Evolutionary conservation across 2,329 filamentous ascomycete genomes (phyloP).

Genomic region (Furcasterigmium sp.): DNA sequence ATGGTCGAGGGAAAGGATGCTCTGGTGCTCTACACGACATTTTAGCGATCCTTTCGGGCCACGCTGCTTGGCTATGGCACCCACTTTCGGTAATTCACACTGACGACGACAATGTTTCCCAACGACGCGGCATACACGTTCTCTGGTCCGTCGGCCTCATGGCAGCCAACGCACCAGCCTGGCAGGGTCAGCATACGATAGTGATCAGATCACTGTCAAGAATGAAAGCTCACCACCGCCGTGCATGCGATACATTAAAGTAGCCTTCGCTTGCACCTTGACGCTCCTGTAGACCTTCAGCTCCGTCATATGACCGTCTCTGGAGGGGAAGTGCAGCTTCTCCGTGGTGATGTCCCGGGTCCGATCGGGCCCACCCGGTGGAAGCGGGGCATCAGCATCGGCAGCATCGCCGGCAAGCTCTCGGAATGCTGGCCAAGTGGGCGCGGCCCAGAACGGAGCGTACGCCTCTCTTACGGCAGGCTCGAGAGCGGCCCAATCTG

Average conservation of each 20-base stretch:
- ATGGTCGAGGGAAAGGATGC: slow-evolving; percentile 24
- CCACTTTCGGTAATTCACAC: slow-evolving; percentile 29
- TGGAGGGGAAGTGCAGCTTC: slow-evolving; percentile 19
- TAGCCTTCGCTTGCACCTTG: slow-evolving; percentile 5
- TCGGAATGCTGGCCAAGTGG: not conserved
- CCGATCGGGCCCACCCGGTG: not conserved
- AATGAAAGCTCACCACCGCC: slow-evolving; percentile 18
- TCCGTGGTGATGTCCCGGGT: slow-evolving; percentile 23
- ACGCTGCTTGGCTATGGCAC: slow-evolving; percentile 8
- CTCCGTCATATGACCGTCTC: slow-evolving; percentile 26
- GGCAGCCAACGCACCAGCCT: slow-evolving; percentile 16
- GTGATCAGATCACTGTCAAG: too few relatives aligned
- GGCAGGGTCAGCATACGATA: too few relatives aligned
- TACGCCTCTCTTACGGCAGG: not conserved
- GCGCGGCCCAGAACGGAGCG: not conserved
- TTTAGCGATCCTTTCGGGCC: not conserved
- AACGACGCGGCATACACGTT: slow-evolving; percentile 15
- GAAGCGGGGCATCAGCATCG: not conserved
- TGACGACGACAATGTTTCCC: slow-evolving; percentile 14
- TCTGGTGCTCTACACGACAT: slow-evolving; percentile 28
- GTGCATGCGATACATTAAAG: slow-evolving; percentile 18
- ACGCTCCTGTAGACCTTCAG: slow-evolving; percentile 25
- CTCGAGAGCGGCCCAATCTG: not conserved
- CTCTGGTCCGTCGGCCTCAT: slow-evolving; percentile 16
- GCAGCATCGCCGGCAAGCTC: not conserved